A percentile compares a stretch with the other conserved stretches of the same genome.
Conservation (phyloP, 495 filamentous ascomycete species). For the Penicillium verhagenii region DNA sequence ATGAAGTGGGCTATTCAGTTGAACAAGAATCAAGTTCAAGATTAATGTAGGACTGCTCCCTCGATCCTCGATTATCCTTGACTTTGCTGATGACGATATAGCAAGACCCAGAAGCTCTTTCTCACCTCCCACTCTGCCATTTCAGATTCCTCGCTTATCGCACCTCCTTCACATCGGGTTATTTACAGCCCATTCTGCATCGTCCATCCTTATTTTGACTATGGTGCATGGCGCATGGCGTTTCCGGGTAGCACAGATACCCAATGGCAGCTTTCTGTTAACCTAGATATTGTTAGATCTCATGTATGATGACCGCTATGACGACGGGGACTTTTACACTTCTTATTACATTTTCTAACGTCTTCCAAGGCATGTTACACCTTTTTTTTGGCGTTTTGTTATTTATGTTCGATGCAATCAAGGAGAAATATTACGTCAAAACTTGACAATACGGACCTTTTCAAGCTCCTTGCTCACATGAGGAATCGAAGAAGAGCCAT, state of each 20-base stretch:
- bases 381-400: background rate
- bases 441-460: background rate
- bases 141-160: background rate
- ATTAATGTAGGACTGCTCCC: conserved; percentile 4
- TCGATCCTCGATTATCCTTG: background rate
- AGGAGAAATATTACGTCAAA: background rate
- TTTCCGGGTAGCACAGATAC: conserved; percentile 21
- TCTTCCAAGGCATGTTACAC: background rate
- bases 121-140: background rate
- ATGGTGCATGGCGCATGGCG: conserved; percentile 19
- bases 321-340: background rate
- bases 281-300: conserved; percentile 7
- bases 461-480: background rate
- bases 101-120: background rate
- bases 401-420: background rate
- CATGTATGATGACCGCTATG: conserved; percentile 6
- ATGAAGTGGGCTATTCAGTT: conserved; percentile 69
- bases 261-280: conserved; percentile 10
- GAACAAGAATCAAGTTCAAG: conserved; percentile 52
- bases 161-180: background rate
- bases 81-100: background rate
- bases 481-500: no score
- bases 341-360: no score
- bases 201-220: conserved; percentile 4
- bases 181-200: background rate